These are phyloP conservation scores for Perkinsela sp. DNA, from an alignment of 208 protist species.

Conservation along the genomic window DNA sequence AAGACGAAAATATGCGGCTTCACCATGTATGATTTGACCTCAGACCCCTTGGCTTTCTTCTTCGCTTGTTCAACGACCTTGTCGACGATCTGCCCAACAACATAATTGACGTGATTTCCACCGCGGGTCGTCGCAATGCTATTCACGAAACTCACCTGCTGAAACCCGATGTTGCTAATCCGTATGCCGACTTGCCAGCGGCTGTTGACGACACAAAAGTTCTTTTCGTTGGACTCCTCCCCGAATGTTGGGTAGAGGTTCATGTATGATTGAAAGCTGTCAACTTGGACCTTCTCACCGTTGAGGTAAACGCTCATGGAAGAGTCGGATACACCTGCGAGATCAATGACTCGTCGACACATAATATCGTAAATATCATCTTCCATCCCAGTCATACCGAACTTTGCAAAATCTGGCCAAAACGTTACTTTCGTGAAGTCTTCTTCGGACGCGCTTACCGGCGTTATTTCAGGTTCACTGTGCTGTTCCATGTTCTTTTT, in stretches of 20 bases:
- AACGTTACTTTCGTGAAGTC: slow-evolving; percentile 96
- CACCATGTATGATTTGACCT: slow-evolving; percentile 83
- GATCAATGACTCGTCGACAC: slow-evolving; percentile 88
- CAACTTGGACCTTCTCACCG: slow-evolving; percentile 60
- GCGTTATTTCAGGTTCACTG: slow-evolving; percentile 56
- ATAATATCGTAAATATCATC: slow-evolving; percentile 87
- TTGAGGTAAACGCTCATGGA: slow-evolving; percentile 83
- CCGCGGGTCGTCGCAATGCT: slow-evolving; percentile 91
- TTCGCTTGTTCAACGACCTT: slow-evolving; percentile 61
- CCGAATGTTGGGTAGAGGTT: slow-evolving; percentile 71
- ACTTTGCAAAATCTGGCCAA: slow-evolving; percentile 85
- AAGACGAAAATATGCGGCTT: slow-evolving; percentile 94
- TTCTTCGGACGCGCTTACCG: slow-evolving; percentile 11
- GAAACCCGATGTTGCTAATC: slow-evolving; percentile 68
- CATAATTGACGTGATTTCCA: slow-evolving; percentile 94
- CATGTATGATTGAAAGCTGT: slow-evolving; percentile 89
- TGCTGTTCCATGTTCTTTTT: slow-evolving; percentile 84
- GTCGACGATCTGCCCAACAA: slow-evolving; percentile 75
- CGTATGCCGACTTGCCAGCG: slow-evolving; percentile 89
- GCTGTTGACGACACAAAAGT: slow-evolving; percentile 56
- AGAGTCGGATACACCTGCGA: slow-evolving; percentile 81
- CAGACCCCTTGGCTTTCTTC: slow-evolving; percentile 82
- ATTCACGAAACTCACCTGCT: slow-evolving; percentile 99
- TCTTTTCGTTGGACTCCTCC: slow-evolving; percentile 30
- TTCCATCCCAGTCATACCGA: slow-evolving; percentile 78